Evolutionary conservation across 208 protist genomes (phyloP).

Genomic region (Crithidia expoeki): DNA sequence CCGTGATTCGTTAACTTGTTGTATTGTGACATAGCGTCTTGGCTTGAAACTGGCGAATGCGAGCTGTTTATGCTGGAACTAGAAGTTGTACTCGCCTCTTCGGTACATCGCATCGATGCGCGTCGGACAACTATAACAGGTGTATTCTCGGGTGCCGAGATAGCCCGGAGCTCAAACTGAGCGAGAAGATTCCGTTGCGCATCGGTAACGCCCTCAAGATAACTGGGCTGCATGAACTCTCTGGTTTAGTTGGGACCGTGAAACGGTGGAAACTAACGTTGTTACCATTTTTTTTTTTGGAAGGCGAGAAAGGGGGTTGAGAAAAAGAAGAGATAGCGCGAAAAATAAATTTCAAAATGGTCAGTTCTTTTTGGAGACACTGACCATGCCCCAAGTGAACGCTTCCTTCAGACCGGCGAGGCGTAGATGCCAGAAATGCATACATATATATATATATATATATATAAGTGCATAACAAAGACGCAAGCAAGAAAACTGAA

Average conservation of each 20-base stretch:
- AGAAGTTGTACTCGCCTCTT: neutral
- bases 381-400: no score
- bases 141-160: constrained; percentile 3
- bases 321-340: no score
- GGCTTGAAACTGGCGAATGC: no score
- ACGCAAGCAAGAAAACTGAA: no score
- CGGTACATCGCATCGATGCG: neutral
- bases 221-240: neutral
- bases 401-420: no score
- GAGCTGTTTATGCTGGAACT: neutral
- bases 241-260: neutral
- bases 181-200: constrained; percentile 21
- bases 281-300: no score
- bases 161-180: constrained; percentile 21
- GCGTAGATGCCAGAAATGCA: neutral
- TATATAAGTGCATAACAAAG: constrained; percentile 21
- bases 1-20: no score
- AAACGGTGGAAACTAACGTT: no score
- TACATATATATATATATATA: constrained; percentile 13
- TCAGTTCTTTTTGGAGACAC: no score
- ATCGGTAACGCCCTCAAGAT: neutral
- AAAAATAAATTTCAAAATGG: no score
- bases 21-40: no score
- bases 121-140: constrained; percentile 2
- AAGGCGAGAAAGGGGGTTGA: no score